phyloP scores from a whole-genome alignment of 1,139 yeast species.

The Hemisphaericaspora subhashii region DNA sequence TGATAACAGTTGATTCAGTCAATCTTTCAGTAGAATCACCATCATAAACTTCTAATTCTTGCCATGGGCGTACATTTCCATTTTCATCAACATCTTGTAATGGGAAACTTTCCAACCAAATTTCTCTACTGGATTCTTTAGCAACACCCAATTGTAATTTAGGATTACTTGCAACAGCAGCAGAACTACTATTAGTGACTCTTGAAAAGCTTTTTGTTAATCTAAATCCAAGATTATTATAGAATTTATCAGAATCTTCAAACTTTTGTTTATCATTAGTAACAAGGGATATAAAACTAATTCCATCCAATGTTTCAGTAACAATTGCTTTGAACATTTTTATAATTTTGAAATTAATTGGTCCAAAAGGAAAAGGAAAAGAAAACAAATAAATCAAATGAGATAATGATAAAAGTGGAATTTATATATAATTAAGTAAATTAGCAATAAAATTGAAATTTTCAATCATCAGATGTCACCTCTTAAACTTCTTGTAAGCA shows the following conservation, averaged over 20 bases:
- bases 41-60: constrained; percentile 54
- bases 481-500: too few species aligned
- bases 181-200: constrained; percentile 42
- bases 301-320: constrained; percentile 19
- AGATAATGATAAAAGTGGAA: too few species aligned
- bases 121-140: constrained; percentile 62
- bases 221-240: constrained; percentile 57
- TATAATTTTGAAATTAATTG: too few species aligned
- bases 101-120: constrained; percentile 73
- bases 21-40: constrained; percentile 43
- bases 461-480: constrained; percentile 5
- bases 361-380: too few species aligned
- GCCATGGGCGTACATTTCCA: constrained; percentile 57
- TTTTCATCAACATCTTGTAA: constrained; percentile 47
- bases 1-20: constrained; percentile 42
- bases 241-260: constrained; percentile 50
- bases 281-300: constrained; percentile 56
- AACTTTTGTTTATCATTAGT: constrained; percentile 52
- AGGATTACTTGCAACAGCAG: constrained; percentile 29
- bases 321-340: constrained; percentile 1
- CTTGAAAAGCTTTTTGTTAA: constrained; percentile 56
- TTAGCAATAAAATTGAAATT: too few species aligned
- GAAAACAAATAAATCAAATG: too few species aligned
- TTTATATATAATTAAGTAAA: too few species aligned
- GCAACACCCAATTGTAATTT: constrained; percentile 53